Base-by-base conservation (phyloP, 768 basidiomycete species). In the Rhodosporidiobolus sp. region DNA sequence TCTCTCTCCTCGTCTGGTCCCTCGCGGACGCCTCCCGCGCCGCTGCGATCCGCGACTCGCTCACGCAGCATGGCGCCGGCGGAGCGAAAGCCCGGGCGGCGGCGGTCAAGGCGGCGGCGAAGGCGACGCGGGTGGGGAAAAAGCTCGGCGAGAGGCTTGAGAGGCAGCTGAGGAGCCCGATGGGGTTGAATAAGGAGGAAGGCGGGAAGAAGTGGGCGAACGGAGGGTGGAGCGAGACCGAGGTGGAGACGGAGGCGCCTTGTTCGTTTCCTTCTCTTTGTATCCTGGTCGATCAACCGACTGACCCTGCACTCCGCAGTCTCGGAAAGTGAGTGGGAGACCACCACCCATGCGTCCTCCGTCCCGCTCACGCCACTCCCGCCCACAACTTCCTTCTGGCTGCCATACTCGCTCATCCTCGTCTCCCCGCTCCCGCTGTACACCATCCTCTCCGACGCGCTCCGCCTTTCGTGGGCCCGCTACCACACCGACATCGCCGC, bases 1-100 rank as follows among this genome's bases (percentile, higher is more conserved):
- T 95, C 49, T 92, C 92, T 76, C 84, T 98, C 70, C 93, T 92
- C 3, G 92, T 96, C 3, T 98, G 93, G 93, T 92, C 91, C 7
- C 93, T 94, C 78, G 93, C 93, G 28, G 94, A 97, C 79, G 88
- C 88, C 0, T 89, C 93, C 77, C 88, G 93, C 59, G 88, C 89
- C 65, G 85, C 84, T 22, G 92, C 92, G 1, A 94, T 94, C 77
- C 87, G 92, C 30, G 86, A 89, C 61, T 90, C 12, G 85, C 91
- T 59, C 24, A 57, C 10, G 26, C 92, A 54, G n/a, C n/a, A 38
- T 6, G 67, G 12, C 8, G 6, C n/a, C 20, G 56, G 38, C 30
- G 9, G 30, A 11, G 28, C 48, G 38, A 57, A 55, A 19, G 60
- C 67, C 3, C 65, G 43, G 38, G 56, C 61, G 6, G 35, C 35